These are phyloP conservation scores for Paraphaeosphaeria minitans DNA, from an alignment of 2,329 filamentous ascomycete genomes.

Conservation along the genomic window DNA sequence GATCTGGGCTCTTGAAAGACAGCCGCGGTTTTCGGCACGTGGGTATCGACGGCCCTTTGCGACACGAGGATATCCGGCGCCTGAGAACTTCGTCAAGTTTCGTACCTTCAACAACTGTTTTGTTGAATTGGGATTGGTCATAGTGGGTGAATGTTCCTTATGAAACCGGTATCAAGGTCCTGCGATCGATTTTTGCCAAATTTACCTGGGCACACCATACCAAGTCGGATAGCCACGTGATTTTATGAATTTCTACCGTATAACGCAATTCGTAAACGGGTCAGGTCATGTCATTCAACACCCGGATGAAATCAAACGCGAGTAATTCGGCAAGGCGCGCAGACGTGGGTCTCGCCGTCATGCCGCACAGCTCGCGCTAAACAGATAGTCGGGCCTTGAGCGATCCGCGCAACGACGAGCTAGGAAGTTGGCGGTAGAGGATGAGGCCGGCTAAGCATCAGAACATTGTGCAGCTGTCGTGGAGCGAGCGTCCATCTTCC, in stretches of 20 bases:
- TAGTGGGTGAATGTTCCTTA: neutral
- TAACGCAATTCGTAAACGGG: neutral
- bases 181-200: neutral
- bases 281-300: neutral
- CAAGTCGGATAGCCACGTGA: neutral
- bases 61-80: neutral
- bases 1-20: neutral
- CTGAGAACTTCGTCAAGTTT: neutral
- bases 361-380: neutral
- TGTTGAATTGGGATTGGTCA: neutral
- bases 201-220: neutral
- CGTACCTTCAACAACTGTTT: neutral
- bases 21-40: neutral
- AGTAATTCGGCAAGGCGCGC: neutral
- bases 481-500: neutral
- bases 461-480: neutral
- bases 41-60: neutral
- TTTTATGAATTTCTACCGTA: neutral
- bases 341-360: neutral
- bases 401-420: neutral
- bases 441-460: neutral
- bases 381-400: neutral
- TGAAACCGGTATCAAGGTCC: neutral
- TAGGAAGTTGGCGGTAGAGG: neutral
- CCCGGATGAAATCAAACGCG: neutral